Evolutionary conservation across 73 alveolate species (phyloP), one percentile per base, ranked within the genome.

Genomic region (Stentor roeselii): DNA sequence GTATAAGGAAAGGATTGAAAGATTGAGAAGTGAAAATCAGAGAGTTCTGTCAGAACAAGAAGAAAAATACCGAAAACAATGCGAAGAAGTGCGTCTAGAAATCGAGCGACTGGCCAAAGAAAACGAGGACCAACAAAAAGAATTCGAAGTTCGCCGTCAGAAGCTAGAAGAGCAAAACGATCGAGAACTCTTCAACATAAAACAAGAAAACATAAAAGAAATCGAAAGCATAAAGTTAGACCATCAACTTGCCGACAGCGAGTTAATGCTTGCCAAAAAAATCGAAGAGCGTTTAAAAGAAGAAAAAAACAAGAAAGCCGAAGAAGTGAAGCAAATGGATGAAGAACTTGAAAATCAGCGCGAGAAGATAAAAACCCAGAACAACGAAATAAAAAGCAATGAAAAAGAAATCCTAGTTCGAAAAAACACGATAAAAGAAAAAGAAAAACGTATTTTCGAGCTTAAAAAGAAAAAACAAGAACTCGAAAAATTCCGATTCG

Each of bases 401-500:
- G 89, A 88, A 60, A 94, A 97, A 60, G 98, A 95, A 86, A 92
- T 97, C 75, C 84, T 88, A 32, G 99, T 95, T 61, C 90, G 98
- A 89, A 97, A 97, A 83, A 94, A 95, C 60, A 97, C 99, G 2
- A 94, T 97, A 41, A 92, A 90, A 89, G 99, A 97, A 60, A 97
- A 95, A 88, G 98, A 97, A 87, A 97, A 91, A 38, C 90, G 96
- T 59, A 97, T 95, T 88, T 94, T 92, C 78, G 95, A 95, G 82
- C 91, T 95, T 14, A 95, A 95, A 84, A 97, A 97, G 93, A 95
- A 96, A 82, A 95, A 97, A 36, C 95, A 97, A 88, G 99, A 97
- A 93, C 91, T 97, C 60, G 99, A 97, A 85, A 97, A 97, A 78
- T 97, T 95, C 92, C 95, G 96, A 82, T 97, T 95, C 89, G 99